Base-by-base conservation (phyloP, 2,329 filamentous ascomycete genomes). In the Talaromyces sp. region DNA sequence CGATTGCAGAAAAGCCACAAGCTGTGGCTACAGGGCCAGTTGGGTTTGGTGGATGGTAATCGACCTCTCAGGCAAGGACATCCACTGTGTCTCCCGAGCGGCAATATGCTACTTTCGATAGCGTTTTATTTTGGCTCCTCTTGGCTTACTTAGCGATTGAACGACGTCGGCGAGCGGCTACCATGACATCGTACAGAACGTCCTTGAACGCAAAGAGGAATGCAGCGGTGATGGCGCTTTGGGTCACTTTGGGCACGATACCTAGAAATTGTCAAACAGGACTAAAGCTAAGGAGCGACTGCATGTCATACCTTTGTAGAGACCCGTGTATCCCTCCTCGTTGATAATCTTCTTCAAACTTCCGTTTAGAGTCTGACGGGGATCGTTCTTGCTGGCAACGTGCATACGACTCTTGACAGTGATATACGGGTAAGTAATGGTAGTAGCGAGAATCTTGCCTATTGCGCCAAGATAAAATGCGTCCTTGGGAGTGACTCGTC, bases 131-230 rank as follows among this genome's bases (percentile, higher is more conserved):
- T 43, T 16, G 19, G 56, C 56, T 59, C 37, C 33, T 7, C 11
- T 31, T 41, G 37, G 9, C 13, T 9, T 76, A 79, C 65, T 75
- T 76, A 24, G 72, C 68, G 39, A 76, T 64, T 10, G 61, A 67
- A 45, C 71, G 65, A 63, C 70, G 72, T 67, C 74, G 74, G 56
- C 76, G 74, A 48, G 75, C 68, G 13, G 73, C 68, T 19, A 77
- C 73, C 73, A 78, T 80, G 63, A 70, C 71, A 48, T 92, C 91
- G 76, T 98, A 99, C 6, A 99, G 85, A 7, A 92, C 91, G 76
- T 99, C 95, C 84, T 99, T 99, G 83, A 99, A 97, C 1, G 93
- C 95, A 76, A 99, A 99, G 65, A 99, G 82, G 79, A 98, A 93
- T 2, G 95, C 95, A 6, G 95, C 95, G 4, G 95, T 99, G 67